Evolutionary conservation across 257 asterid species (phyloP), one percentile per base, ranked within the genome.

Genomic region (Solanum dulcamara): DNA sequence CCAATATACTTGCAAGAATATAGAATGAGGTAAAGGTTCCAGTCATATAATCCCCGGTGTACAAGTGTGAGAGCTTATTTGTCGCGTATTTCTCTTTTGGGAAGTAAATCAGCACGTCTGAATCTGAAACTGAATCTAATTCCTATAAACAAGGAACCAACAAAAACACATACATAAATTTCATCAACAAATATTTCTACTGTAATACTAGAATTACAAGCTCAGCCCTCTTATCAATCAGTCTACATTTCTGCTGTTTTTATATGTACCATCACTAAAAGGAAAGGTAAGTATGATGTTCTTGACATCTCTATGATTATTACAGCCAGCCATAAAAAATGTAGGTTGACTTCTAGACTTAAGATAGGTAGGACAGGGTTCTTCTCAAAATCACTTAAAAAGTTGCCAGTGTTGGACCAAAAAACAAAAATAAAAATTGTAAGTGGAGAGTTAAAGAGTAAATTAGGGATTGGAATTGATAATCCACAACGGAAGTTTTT

Each of bases 21-120:
- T 67, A 67, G 44, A 67, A 67, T 33, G 26, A n/a, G n/a, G n/a
- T n/a, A n/a, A n/a, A 66, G n/a, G 75, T 66, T 32, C 15, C 26
- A 26, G 40, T 26, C 35, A 77, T n/a, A n/a, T n/a, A n/a, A n/a
- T 46, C 62, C 60, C 17, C 40, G 4, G 35, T 26, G 82, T 44
- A 75, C 60, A 74, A 6, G 81, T 75, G 59, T 75, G 35, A 75
- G 83, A 17, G 44, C 83, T 88, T 88, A 95, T 86, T 91, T 95
- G 86, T 93, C 96, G 17, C 88, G 96, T 60, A 81, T 87, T 86
- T 92, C 98, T 46, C 92, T 89, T 89, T 92, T 97, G 4, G 99
- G 99, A 62, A 97, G 98, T 81, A 97, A 87, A 89, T 97, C 98
- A 72, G 81, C 71, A 91, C 99, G 90, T 88, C 98, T 86, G 88